Base-by-base conservation (phyloP, 2,329 filamentous ascomycete species). In the Metarhizium humberi region DNA sequence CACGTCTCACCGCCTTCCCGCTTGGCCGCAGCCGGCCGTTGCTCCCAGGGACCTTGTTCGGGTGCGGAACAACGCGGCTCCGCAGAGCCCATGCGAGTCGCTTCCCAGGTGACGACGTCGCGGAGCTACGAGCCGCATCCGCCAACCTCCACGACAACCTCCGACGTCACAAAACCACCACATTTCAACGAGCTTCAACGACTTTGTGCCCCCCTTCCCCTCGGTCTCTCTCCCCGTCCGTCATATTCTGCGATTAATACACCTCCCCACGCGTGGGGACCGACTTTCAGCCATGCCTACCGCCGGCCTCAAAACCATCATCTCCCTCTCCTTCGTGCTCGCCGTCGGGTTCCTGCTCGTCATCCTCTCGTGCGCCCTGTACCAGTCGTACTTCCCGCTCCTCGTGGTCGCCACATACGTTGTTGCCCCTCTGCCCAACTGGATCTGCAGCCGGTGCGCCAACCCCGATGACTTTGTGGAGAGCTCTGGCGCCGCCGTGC, bases 301-400 rank as follows among this genome's bases (percentile, higher is more conserved):
- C 78, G 91, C 94, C 65, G 94, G 94, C 71, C 86, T 99, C 68
- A 97, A 96, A 78, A 99, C 94, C 63, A 99, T 99, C 75, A 99
- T 99, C 73, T 90, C 90, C 61, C 88, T 99, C 64, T 97, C 94
- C 70, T 99, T 99, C 76, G 94, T 99, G 70, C 90, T 99, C 62
- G 94, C 94, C 64, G 94, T 99, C 66, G 94, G 94, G 66, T 99
- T 99, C 77, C 89, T 99, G 66, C 90, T 99, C 63, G 94, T 97
- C 64, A 99, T 99, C 73, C 88, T 99, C 66, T 96, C 92, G 60
- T 95, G 92, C 70, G 94, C 94, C 52, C 84, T 99, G 63, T 99
- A 88, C 82, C 82, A 92, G 70, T 90, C 90, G 74, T 99, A 95
- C 82, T 90, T 94, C 66, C 91, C 94, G 55, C 84, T 99, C 60